A percentile compares a stretch with the other conserved stretches of the same genome.
These are phyloP conservation scores for maize (Zea mays) DNA, from an alignment of 176 grass and related monocot genomes.

Conservation along the genomic window DNA sequence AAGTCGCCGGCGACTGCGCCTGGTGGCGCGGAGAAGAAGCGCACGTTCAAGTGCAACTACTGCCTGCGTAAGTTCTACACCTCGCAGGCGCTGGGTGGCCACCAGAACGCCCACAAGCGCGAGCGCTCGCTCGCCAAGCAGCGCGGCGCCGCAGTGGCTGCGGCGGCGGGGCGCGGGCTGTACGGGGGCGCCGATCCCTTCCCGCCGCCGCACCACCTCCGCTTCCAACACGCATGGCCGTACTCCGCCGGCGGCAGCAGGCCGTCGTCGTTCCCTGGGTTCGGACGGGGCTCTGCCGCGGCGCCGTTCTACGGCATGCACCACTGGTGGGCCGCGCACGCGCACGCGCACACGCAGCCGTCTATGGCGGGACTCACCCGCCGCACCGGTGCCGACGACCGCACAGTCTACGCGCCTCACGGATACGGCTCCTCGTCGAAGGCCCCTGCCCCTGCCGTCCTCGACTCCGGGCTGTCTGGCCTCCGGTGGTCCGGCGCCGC, in stretches of 20 bases:
- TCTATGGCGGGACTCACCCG: background rate
- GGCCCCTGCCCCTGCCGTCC: background rate
- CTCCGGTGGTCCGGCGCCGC: background rate
- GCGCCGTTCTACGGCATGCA: slow-evolving; percentile 35
- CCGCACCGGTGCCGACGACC: background rate
- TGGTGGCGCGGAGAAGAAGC: slow-evolving; percentile 2
- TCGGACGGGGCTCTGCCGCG: background rate
- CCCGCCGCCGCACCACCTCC: slow-evolving; percentile 39
- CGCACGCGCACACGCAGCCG: background rate
- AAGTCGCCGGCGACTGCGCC: background rate
- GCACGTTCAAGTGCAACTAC: slow-evolving; percentile 87
- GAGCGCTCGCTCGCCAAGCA: slow-evolving; percentile 72
- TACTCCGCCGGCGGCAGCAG: slow-evolving; percentile 12
- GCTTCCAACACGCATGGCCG: slow-evolving; percentile 31
- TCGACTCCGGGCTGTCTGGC: background rate
- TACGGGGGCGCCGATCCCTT: slow-evolving; percentile 32
- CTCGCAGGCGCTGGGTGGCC: slow-evolving; percentile 85
- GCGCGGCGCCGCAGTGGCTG: slow-evolving; percentile 32
- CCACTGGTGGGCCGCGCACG: slow-evolving; percentile 26
- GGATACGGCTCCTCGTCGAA: slow-evolving; percentile 14
- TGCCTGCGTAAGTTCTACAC: slow-evolving; percentile 87
- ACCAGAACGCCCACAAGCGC: slow-evolving; percentile 96
- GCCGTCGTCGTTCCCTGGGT: slow-evolving; percentile 19
- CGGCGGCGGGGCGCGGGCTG: background rate
- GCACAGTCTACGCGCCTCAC: slow-evolving; percentile 15